Conservation (phyloP, 257 asterid genomes). For the Capsicum rhomboideum region DNA sequence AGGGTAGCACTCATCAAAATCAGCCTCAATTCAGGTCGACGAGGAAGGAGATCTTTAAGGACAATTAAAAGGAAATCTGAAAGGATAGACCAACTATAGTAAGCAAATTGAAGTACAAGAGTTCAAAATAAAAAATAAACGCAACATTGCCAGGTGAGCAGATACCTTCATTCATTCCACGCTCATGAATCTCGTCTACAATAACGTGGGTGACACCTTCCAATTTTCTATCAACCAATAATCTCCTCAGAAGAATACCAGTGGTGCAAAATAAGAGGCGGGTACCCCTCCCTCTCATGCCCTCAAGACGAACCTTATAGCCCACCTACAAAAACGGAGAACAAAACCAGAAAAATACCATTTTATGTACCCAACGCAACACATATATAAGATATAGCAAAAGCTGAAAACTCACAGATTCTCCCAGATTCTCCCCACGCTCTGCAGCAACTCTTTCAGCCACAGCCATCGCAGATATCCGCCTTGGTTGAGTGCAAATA, state of each 20-base stretch:
- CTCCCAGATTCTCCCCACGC: conserved; percentile 89
- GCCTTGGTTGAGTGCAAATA: conserved; percentile 91
- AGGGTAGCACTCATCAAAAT: conserved; percentile 93
- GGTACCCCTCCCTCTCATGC: conserved; percentile 88
- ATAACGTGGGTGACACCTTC: conserved; percentile 83
- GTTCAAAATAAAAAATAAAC: not conserved
- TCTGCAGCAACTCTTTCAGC: conserved; percentile 95
- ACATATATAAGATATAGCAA: conserved; percentile 10
- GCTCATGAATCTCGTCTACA: conserved; percentile 95
- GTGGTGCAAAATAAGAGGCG: conserved; percentile 91
- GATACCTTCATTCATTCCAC: conserved; percentile 95
- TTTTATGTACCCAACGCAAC: conserved; percentile 2
- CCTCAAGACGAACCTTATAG: conserved; percentile 92
- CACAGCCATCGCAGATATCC: conserved; percentile 90
- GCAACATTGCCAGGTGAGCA: not conserved
- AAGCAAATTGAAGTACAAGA: conserved; percentile 12
- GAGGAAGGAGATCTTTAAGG: conserved; percentile 86
- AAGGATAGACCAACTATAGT: conserved; percentile 15
- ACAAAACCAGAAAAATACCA: conserved; percentile 3
- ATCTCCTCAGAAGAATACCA: conserved; percentile 79
- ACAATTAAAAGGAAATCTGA: conserved; percentile 92
- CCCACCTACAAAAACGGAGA: conserved; percentile 51
- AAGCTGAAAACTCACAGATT: conserved; percentile 50
- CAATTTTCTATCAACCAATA: conserved; percentile 73
- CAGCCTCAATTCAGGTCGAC: conserved; percentile 73